Percentiles rank a stretch among this genome's conserved stretches.
phyloP scores from a whole-genome alignment of 176 grass and related monocot species.

The Oryza longistaminata region DNA sequence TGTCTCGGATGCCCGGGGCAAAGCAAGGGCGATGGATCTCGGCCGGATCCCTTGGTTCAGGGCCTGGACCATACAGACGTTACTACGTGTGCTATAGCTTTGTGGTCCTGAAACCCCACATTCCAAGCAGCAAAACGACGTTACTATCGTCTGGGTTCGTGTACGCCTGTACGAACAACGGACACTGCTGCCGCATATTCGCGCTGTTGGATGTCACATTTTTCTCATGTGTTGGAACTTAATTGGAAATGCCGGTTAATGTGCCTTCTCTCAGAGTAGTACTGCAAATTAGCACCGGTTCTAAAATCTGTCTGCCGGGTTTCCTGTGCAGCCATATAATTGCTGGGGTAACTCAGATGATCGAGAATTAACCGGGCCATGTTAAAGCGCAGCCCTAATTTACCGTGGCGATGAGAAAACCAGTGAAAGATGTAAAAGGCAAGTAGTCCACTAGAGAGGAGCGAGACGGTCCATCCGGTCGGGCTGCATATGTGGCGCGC shows the following conservation, averaged over 20 bases:
- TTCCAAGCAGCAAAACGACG: conserved; percentile 8
- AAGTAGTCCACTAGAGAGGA: no score
- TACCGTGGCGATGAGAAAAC: no score
- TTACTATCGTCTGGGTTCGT: neutral
- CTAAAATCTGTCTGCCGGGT: neutral
- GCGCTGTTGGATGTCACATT: neutral
- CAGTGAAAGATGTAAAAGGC: no score
- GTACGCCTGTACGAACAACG: neutral
- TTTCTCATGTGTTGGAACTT: neutral
- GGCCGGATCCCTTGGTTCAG: conserved; percentile 14
- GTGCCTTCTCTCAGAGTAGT: neutral
- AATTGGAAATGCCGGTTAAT: neutral
- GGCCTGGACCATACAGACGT: conserved; percentile 11
- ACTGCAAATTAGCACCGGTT: neutral
- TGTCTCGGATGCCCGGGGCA: neutral
- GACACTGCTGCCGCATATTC: neutral
- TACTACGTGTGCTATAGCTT: neutral
- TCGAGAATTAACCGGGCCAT: neutral
- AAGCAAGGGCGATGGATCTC: neutral
- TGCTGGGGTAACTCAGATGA: no score
- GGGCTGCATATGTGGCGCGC: neutral
- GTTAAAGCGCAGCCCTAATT: no score
- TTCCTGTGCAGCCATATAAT: neutral
- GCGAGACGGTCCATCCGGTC: neutral
- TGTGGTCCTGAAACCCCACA: neutral